Conservation (phyloP, 139 green algal genomes). For the Chlorella sp. region DNA sequence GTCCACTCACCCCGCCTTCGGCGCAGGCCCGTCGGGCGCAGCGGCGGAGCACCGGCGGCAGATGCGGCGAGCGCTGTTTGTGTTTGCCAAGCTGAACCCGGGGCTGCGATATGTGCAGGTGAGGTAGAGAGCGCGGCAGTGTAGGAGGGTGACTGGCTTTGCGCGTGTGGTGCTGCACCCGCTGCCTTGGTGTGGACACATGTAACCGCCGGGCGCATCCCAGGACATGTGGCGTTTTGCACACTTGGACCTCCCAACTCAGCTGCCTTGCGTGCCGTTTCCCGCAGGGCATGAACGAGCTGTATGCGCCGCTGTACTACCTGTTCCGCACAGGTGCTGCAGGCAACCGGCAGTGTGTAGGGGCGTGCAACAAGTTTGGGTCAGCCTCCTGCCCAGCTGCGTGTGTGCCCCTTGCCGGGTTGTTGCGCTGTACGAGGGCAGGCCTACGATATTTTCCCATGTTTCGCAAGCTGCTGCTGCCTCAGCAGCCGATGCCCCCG, state of each 20-base stretch:
- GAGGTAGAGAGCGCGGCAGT: background rate
- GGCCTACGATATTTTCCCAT: too few relatives aligned
- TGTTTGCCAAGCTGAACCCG: conserved; percentile 98
- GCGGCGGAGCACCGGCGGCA: conserved; percentile 54
- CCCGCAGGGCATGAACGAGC: conserved; percentile 96
- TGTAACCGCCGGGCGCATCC: too few relatives aligned
- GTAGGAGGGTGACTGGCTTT: background rate
- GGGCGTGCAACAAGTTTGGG: too few relatives aligned
- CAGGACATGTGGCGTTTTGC: too few relatives aligned
- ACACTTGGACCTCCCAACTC: too few relatives aligned
- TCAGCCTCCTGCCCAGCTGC: too few relatives aligned
- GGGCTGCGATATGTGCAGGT: conserved; percentile 94
- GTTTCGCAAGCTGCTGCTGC: too few relatives aligned
- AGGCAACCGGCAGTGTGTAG: too few relatives aligned
- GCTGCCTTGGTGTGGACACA: background rate
- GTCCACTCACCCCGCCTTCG: too few relatives aligned
- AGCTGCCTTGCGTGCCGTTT: background rate
- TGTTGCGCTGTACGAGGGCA: too few relatives aligned
- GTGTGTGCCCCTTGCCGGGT: too few relatives aligned
- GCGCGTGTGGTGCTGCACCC: background rate
- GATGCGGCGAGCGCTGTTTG: conserved; percentile 89
- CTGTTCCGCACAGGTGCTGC: conserved; percentile 68
- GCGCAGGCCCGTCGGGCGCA: background rate
- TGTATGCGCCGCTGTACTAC: conserved; percentile 93
- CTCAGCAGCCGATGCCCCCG: too few relatives aligned